A percentile compares a stretch with the other conserved stretches of the same genome.
These are phyloP conservation scores for Panicum hallii DNA, from an alignment of 202 grass and related monocot genomes.

Conservation along the genomic window DNA sequence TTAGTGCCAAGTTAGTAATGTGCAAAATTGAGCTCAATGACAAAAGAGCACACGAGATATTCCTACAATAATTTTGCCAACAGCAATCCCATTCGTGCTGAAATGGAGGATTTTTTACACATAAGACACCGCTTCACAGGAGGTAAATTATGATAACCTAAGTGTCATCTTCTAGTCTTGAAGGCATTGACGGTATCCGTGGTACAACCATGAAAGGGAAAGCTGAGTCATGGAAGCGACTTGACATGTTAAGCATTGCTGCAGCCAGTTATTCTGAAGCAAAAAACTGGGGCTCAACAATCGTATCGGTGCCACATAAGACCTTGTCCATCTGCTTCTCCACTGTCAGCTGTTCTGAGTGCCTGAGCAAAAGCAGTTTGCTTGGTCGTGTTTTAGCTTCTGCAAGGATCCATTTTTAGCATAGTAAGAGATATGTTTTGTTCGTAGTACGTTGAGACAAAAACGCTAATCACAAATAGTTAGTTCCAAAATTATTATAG, in stretches of 20 bases:
- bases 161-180: conserved; percentile 34
- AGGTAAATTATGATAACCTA: conserved; percentile 42
- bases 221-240: conserved; percentile 2
- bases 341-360: conserved; percentile 43
- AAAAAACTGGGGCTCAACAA: conserved; percentile 38
- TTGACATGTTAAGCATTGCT: conserved; percentile 21
- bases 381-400: conserved; percentile 82
- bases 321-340: conserved; percentile 15
- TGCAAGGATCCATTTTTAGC: conserved; percentile 49
- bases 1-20: background rate
- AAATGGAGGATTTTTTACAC: conserved; percentile 48
- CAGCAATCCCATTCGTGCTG: conserved; percentile 35
- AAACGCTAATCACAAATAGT: background rate
- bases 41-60: conserved; percentile 1
- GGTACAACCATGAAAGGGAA: background rate
- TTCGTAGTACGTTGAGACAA: background rate
- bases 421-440: conserved; percentile 2
- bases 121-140: background rate
- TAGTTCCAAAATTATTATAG: background rate
- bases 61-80: conserved; percentile 23
- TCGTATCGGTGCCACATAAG: conserved; percentile 19
- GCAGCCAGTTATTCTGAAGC: conserved; percentile 15
- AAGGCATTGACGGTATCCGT: background rate
- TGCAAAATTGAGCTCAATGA: conserved; percentile 23
- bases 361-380: conserved; percentile 70